These are phyloP conservation scores for Dictyostelium brefeldianum DNA, from an alignment of 78 protist genomes.

Conservation along the genomic window DNA sequence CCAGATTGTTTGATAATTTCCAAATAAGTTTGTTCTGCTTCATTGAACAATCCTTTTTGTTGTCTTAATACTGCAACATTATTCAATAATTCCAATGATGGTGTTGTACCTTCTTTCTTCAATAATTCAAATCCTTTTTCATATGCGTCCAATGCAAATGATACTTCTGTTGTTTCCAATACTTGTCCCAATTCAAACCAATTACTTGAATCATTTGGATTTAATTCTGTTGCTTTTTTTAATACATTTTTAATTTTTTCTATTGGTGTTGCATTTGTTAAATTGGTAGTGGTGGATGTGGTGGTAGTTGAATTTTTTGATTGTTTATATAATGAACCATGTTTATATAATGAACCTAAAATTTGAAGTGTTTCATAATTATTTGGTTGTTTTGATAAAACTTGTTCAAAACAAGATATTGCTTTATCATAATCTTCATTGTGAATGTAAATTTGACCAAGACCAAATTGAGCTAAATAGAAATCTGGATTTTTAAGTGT, in stretches of 20 bases:
- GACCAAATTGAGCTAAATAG: slow-evolving; percentile 77
- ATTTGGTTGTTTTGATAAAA: slow-evolving; percentile 59
- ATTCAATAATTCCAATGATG: slow-evolving; percentile 36
- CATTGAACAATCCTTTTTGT: slow-evolving; percentile 7
- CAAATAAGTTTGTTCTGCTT: slow-evolving; percentile 55
- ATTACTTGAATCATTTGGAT: slow-evolving; percentile 67
- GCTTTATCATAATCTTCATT: slow-evolving; percentile 82
- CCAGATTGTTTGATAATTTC: slow-evolving; percentile 53
- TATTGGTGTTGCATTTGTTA: not conserved
- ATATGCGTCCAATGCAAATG: slow-evolving; percentile 59
- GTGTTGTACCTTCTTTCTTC: slow-evolving; percentile 14
- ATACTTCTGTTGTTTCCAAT: slow-evolving; percentile 28
- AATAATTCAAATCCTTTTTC: slow-evolving; percentile 46
- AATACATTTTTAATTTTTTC: slow-evolving; percentile 41
- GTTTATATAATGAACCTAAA: slow-evolving; percentile 63
- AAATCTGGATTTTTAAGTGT: slow-evolving; percentile 10
- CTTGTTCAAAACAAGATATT: slow-evolving; percentile 58
- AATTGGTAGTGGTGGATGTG: not conserved
- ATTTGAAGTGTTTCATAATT: slow-evolving; percentile 78
- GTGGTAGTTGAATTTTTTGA: not conserved
- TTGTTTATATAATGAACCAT: slow-evolving; percentile 16
- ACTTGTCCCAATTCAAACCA: slow-evolving; percentile 85
- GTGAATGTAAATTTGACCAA: slow-evolving; percentile 78
- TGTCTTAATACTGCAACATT: slow-evolving; percentile 73
- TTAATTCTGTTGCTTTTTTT: slow-evolving; percentile 15